Evolutionary conservation across 2,329 filamentous ascomycete genomes (phyloP).

Genomic region (Ceratocystis ficicola): DNA sequence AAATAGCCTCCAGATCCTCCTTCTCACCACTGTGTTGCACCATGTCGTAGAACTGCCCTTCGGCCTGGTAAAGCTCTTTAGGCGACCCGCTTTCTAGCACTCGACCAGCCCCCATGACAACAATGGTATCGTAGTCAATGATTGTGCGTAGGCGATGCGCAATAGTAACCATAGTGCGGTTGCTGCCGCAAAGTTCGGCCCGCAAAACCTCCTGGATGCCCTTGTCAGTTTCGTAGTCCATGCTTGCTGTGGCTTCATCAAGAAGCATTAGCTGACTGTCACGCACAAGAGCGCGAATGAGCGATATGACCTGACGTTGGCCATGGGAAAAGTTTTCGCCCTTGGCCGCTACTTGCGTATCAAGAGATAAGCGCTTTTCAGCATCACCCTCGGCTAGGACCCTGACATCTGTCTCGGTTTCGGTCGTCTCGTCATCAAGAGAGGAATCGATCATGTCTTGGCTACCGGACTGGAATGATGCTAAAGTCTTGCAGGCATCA

Average conservation of each 20-base stretch:
- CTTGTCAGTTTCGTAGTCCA: constrained; percentile 38
- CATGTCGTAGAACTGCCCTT: constrained; percentile 43
- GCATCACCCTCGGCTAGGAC: constrained; percentile 22
- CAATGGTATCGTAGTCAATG: constrained; percentile 40
- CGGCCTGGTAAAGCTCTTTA: constrained; percentile 34
- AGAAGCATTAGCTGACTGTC: constrained; percentile 37
- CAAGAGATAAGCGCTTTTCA: constrained; percentile 29
- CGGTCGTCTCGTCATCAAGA: constrained; percentile 22
- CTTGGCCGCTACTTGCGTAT: constrained; percentile 33
- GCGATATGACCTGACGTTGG: constrained; percentile 39
- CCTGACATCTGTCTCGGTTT: neutral
- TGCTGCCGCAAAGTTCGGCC: constrained; percentile 36
- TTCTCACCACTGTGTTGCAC: constrained; percentile 43
- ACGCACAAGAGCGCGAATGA: constrained; percentile 37
- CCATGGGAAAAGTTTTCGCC: constrained; percentile 38
- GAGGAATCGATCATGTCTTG: constrained; percentile 20
- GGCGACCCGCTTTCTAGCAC: constrained; percentile 40
- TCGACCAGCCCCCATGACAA: constrained; percentile 37
- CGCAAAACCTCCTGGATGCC: constrained; percentile 37
- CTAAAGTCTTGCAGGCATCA: constrained; percentile 39
- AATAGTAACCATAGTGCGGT: constrained; percentile 38
- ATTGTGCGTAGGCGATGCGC: constrained; percentile 41
- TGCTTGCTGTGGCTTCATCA: constrained; percentile 40
- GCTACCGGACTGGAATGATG: constrained; percentile 33
- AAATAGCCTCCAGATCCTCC: constrained; percentile 25